phyloP scores from a whole-genome alignment of 1,284 basidiomycete species.

The Cyathus olla region DNA sequence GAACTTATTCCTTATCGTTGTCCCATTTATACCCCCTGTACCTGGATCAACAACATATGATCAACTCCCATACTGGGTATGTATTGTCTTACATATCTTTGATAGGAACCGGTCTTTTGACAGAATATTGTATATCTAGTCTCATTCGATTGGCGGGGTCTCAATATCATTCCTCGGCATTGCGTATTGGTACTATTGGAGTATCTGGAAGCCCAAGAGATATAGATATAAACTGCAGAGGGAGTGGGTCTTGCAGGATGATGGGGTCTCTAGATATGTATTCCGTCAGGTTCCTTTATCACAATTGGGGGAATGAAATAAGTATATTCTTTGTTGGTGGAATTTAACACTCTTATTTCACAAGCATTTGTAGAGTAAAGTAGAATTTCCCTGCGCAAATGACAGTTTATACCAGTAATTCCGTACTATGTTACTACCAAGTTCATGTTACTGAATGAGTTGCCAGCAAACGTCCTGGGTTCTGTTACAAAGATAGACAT shows the following conservation, averaged over 20 bases:
- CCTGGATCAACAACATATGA: conserved; percentile 61
- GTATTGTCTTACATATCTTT: too few relatives aligned
- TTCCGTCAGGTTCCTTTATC: conserved; percentile 44
- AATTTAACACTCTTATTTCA: too few relatives aligned
- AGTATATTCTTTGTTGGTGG: too few relatives aligned
- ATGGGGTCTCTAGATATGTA: conserved; percentile 58
- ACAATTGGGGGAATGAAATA: neutral
- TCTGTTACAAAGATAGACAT: too few relatives aligned
- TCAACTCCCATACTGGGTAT: conserved; percentile 68
- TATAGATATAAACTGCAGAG: conserved; percentile 63
- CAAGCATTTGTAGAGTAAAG: too few relatives aligned
- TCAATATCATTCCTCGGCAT: conserved; percentile 62
- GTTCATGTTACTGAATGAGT: too few relatives aligned
- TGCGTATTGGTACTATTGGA: conserved; percentile 70
- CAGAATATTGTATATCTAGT: conserved; percentile 26
- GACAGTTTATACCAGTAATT: too few relatives aligned
- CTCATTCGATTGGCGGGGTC: conserved; percentile 64
- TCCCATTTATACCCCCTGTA: conserved; percentile 70
- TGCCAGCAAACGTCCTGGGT: too few relatives aligned
- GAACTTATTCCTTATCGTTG: conserved; percentile 69
- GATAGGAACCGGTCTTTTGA: neutral
- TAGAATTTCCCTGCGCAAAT: too few relatives aligned
- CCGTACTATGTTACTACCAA: too few relatives aligned
- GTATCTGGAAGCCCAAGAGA: conserved; percentile 62
- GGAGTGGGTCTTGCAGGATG: conserved; percentile 62